Evolutionary conservation across 139 green algal genomes (phyloP).

Genomic region (Trebouxia sp.): DNA sequence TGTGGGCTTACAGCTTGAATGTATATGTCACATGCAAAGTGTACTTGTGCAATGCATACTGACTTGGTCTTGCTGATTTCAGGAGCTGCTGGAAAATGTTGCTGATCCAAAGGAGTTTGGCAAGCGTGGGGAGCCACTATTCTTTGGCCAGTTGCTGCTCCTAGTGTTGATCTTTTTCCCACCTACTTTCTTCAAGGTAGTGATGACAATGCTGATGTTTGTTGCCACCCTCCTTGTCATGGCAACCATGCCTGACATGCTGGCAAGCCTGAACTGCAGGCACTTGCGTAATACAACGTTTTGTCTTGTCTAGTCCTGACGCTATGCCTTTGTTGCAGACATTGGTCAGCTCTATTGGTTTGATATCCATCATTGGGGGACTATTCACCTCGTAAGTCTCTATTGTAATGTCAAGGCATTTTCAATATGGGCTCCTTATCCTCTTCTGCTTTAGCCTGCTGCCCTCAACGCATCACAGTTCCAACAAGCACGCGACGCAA

Average conservation of each 20-base stretch:
- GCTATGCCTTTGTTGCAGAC: neutral
- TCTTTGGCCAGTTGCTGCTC: conserved; percentile 7
- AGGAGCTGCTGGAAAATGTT: conserved; percentile 5
- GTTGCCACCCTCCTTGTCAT: too few relatives aligned
- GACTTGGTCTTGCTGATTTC: neutral
- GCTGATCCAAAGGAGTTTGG: conserved; percentile 19
- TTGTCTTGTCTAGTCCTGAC: neutral
- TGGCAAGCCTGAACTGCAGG: neutral
- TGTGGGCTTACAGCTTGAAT: neutral
- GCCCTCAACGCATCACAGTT: too few relatives aligned
- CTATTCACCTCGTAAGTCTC: neutral
- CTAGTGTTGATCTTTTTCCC: conserved; percentile 5
- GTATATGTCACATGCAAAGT: neutral
- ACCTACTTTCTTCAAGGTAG: conserved; percentile 7
- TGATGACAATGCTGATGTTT: neutral
- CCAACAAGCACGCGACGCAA: too few relatives aligned
- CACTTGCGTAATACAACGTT: neutral
- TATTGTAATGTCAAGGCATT: too few relatives aligned
- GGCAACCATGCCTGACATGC: neutral
- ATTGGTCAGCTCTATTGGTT: conserved; percentile 1
- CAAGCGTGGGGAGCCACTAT: conserved; percentile 1
- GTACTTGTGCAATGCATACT: neutral
- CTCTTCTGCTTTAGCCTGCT: too few relatives aligned
- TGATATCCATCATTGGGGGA: neutral
- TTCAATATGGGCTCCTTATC: too few relatives aligned